Evolutionary conservation across 352 stramenopile genomes (phyloP).

Genomic region (Globisporangium middletonii): DNA sequence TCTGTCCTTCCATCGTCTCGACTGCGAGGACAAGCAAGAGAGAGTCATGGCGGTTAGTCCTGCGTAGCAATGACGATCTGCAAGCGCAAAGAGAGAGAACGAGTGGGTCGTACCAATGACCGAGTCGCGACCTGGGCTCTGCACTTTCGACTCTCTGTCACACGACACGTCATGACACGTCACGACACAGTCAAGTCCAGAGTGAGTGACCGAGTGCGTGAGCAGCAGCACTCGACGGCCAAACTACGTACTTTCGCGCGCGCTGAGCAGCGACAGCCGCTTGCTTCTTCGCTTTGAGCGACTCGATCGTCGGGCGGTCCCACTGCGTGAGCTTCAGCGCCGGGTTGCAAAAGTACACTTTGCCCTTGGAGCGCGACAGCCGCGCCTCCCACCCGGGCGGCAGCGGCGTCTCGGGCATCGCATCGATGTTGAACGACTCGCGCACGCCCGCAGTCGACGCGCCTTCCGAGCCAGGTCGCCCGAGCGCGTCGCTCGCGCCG

Average conservation of each 20-base stretch:
- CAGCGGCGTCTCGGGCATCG: slow-evolving; percentile 44
- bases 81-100: background rate
- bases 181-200: slow-evolving; percentile 3
- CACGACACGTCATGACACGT: slow-evolving; percentile 6
- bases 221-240: background rate
- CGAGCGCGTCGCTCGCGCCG: slow-evolving; percentile 3
- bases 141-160: slow-evolving; percentile 20
- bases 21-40: slow-evolving; percentile 11
- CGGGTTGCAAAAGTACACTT: slow-evolving; percentile 85
- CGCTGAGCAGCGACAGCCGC: slow-evolving; percentile 34
- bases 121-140: slow-evolving; percentile 28
- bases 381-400: slow-evolving; percentile 76
- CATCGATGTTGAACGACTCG: slow-evolving; percentile 68
- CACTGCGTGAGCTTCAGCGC: slow-evolving; percentile 70
- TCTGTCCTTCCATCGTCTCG: slow-evolving; percentile 64
- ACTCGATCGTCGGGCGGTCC: slow-evolving; percentile 70
- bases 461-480: slow-evolving; percentile 2
- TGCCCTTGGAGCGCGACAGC: slow-evolving; percentile 77
- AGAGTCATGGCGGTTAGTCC: background rate
- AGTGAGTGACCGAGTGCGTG: background rate
- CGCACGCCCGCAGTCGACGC: slow-evolving; percentile 5
- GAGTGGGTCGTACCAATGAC: slow-evolving; percentile 16
- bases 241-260: slow-evolving; percentile 22
- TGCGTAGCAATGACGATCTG: background rate
- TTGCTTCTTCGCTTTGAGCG: slow-evolving; percentile 55